These are phyloP conservation scores for Hymenoscyphus repandus DNA, from an alignment of 2,329 filamentous ascomycete species.

Conservation along the genomic window DNA sequence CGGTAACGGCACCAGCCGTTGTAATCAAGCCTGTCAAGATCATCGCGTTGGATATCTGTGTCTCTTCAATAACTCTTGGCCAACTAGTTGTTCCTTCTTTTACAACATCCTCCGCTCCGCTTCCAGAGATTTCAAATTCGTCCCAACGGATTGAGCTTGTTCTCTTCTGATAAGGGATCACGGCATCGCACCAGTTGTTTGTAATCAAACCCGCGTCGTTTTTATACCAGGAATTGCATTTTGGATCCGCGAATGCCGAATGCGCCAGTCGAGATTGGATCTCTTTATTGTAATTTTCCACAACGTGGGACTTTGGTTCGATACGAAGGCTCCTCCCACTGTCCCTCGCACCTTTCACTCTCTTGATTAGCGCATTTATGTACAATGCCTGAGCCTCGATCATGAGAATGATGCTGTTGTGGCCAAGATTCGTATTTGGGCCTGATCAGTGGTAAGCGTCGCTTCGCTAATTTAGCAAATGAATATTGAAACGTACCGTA, in stretches of 20 bases:
- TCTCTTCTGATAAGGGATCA: conserved; percentile 49
- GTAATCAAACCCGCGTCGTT: conserved; percentile 22
- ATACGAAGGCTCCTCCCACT: conserved; percentile 39
- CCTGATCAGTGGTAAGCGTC: conserved; percentile 35
- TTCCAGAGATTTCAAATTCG: conserved; percentile 38
- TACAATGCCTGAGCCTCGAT: conserved; percentile 27
- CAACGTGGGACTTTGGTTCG: conserved; percentile 35
- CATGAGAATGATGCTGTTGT: conserved; percentile 27
- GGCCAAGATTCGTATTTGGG: conserved; percentile 27
- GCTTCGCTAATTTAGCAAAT: conserved; percentile 22
- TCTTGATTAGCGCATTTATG: conserved; percentile 20
- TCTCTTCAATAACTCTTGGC: conserved; percentile 34
- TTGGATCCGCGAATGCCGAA: conserved; percentile 23
- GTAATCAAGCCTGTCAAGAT: conserved; percentile 14
- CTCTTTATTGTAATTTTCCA: conserved; percentile 27
- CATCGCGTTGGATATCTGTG: conserved; percentile 23
- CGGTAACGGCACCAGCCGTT: conserved; percentile 10
- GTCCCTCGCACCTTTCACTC: conserved; percentile 41
- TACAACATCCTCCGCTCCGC: conserved; percentile 21
- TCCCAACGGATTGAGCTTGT: conserved; percentile 38
- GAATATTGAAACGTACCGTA: conserved; percentile 30
- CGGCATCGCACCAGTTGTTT: conserved; percentile 36
- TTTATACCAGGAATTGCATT: conserved; percentile 26
- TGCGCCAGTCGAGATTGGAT: conserved; percentile 17
- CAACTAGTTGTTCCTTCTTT: conserved; percentile 27